These are phyloP conservation scores for Naganishia sp. DNA, from an alignment of 1,284 basidiomycete species.

Conservation along the genomic window DNA sequence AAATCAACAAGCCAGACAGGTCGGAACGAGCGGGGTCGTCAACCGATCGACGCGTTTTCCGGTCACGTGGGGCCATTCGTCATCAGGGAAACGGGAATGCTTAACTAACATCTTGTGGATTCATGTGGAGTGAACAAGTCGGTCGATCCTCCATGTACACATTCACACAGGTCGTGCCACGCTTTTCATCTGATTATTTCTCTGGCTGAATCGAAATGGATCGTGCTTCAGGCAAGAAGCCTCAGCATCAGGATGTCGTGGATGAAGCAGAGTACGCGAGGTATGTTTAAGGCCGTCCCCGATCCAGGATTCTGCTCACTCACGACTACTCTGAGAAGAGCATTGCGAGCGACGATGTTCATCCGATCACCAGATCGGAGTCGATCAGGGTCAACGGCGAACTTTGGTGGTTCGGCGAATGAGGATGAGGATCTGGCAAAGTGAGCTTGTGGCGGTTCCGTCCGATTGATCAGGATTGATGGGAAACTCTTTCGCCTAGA, in stretches of 20 bases:
- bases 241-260: conserved; percentile 8
- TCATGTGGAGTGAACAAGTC: neutral
- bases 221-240: neutral
- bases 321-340: neutral
- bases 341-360: conserved; percentile 17
- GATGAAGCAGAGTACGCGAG: conserved; percentile 28
- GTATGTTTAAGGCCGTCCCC: neutral
- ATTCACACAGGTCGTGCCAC: too few relatives aligned
- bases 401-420: conserved; percentile 1
- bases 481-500: neutral
- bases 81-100: neutral
- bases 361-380: conserved; percentile 23
- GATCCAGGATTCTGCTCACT: too few relatives aligned
- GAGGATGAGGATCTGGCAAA: conserved; percentile 25
- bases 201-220: too few relatives aligned
- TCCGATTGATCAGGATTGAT: neutral
- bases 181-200: too few relatives aligned
- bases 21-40: neutral
- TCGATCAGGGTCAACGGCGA: neutral
- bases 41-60: conserved; percentile 2
- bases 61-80: conserved; percentile 8
- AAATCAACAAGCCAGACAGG: neutral
- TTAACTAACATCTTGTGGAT: too few relatives aligned
- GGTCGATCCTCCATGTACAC: neutral
- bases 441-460: neutral